A percentile compares a stretch with the other conserved stretches of the same genome.
phyloP scores from a whole-genome alignment of 805 yeast genomes.

The Starmerella stellata region DNA sequence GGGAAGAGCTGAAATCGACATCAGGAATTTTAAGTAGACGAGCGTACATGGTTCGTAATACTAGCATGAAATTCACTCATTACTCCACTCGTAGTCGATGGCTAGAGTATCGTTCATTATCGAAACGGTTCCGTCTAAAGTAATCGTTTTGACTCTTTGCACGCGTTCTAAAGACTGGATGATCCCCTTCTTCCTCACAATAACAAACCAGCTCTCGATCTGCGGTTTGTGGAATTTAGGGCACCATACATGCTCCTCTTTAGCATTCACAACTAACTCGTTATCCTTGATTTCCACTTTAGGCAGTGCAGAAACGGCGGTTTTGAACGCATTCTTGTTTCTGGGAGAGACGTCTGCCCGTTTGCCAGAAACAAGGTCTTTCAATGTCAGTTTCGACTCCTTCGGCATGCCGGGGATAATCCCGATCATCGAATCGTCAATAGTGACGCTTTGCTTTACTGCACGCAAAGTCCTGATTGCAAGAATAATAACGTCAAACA shows the following conservation, averaged over 20 bases:
- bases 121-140: slow-evolving; percentile 5
- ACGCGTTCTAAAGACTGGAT: slow-evolving; percentile 56
- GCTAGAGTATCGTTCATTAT: slow-evolving; percentile 18
- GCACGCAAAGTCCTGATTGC: slow-evolving; percentile 62
- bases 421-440: slow-evolving; percentile 10
- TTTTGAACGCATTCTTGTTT: slow-evolving; percentile 32
- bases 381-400: slow-evolving; percentile 4
- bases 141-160: slow-evolving; percentile 32
- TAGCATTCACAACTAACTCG: neutral
- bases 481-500: slow-evolving; percentile 38
- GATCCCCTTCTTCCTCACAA: slow-evolving; percentile 33
- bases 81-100: slow-evolving; percentile 14
- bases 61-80: too few relatives aligned
- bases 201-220: slow-evolving; percentile 81
- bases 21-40: too few relatives aligned
- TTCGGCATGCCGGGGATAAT: slow-evolving; percentile 15
- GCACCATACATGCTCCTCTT: slow-evolving; percentile 34
- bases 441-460: slow-evolving; percentile 48
- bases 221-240: slow-evolving; percentile 80
- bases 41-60: too few relatives aligned
- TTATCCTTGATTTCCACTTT: slow-evolving; percentile 36
- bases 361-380: slow-evolving; percentile 23
- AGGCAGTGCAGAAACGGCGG: slow-evolving; percentile 43
- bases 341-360: slow-evolving; percentile 29
- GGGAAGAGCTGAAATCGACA: too few relatives aligned